Percentiles rank a stretch among this genome's conserved stretches.
Conservation (phyloP, 495 filamentous ascomycete genomes). For the Daldinia bambusicola region DNA sequence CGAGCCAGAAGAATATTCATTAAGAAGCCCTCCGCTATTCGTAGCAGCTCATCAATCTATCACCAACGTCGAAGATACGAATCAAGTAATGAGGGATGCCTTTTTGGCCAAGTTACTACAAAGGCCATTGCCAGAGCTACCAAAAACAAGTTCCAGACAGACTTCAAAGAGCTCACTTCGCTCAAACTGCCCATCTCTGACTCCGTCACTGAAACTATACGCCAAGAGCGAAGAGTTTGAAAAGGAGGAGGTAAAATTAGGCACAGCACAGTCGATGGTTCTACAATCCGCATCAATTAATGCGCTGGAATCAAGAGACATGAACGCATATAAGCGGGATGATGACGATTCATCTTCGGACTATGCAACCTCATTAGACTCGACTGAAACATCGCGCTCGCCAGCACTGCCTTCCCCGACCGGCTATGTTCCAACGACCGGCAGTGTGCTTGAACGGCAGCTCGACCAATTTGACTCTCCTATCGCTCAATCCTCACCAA, state of each 20-base stretch:
- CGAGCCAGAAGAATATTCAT: constrained; percentile 32
- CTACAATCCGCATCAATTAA: constrained; percentile 43
- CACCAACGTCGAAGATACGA: neutral
- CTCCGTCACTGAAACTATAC: constrained; percentile 54
- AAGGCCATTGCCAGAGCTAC: constrained; percentile 58
- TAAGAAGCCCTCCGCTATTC: constrained; percentile 48
- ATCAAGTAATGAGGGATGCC: constrained; percentile 44
- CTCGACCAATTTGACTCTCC: constrained; percentile 45
- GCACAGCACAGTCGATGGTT: constrained; percentile 46
- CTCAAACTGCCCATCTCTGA: constrained; percentile 51
- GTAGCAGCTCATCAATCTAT: constrained; percentile 19
- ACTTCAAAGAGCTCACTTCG: constrained; percentile 40
- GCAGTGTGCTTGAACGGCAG: constrained; percentile 50
- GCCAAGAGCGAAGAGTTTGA: constrained; percentile 54
- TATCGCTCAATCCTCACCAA: constrained; percentile 32
- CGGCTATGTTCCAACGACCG: constrained; percentile 50
- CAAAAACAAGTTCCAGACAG: constrained; percentile 32
- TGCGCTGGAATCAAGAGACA: constrained; percentile 34
- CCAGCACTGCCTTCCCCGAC: constrained; percentile 45
- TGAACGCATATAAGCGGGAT: constrained; percentile 24
- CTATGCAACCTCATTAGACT: constrained; percentile 48
- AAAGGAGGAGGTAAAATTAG: constrained; percentile 49
- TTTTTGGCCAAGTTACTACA: constrained; percentile 43
- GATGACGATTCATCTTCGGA: constrained; percentile 49
- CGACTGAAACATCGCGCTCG: constrained; percentile 39